Evolutionary conservation across 345 rosid species (phyloP).

Genomic region (Chamaenerion angustifolium): DNA sequence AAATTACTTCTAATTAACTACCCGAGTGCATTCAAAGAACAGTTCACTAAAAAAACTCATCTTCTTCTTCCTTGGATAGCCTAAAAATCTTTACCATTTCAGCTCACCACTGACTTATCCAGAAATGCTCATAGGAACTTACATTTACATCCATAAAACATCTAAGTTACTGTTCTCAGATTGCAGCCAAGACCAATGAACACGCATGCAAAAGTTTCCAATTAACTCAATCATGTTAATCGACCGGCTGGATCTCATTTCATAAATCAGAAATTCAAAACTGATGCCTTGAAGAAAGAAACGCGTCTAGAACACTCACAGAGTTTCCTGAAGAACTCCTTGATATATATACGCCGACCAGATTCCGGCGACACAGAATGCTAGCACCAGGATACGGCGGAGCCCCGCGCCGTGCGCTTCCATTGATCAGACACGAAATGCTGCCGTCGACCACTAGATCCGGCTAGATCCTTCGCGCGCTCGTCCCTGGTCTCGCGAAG

Average conservation of each 20-base stretch:
- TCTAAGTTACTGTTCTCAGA: too few relatives aligned
- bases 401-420: conserved; percentile 62
- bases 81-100: neutral
- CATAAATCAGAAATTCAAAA: neutral
- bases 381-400: conserved; percentile 49
- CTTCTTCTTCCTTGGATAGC: too few relatives aligned
- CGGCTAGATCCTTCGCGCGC: neutral
- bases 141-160: too few relatives aligned
- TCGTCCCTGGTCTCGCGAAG: neutral
- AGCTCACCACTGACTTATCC: neutral
- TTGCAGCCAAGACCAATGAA: too few relatives aligned
- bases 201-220: too few relatives aligned
- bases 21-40: too few relatives aligned
- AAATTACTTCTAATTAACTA: too few relatives aligned
- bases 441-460: conserved; percentile 3
- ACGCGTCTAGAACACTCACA: conserved; percentile 29
- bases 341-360: conserved; percentile 98
- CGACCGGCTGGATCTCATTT: neutral
- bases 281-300: neutral
- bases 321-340: conserved; percentile 88
- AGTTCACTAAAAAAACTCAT: too few relatives aligned
- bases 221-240: neutral
- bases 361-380: conserved; percentile 88
- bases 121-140: too few relatives aligned
- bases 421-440: conserved; percentile 20